A percentile compares a stretch with the other conserved stretches of the same genome.
phyloP scores from a whole-genome alignment of 1,284 basidiomycete genomes.

The Cystobasidiaceae sp. region DNA sequence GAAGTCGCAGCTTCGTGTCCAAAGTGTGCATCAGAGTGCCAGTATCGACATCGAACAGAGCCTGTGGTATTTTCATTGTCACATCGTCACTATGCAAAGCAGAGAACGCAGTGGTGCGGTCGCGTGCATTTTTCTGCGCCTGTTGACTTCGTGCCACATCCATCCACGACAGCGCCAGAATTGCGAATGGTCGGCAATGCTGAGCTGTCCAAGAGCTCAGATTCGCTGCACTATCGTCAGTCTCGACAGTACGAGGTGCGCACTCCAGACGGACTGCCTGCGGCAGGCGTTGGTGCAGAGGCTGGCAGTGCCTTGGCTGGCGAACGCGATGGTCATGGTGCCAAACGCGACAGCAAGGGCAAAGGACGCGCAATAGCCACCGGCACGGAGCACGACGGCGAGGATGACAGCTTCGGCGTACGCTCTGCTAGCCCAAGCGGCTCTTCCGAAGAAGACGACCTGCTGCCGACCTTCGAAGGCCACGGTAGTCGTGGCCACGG shows the following conservation, averaged over 20 bases:
- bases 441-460: constrained; percentile 14
- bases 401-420: neutral
- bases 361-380: neutral
- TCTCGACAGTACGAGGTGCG: constrained; percentile 2
- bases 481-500: neutral
- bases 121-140: too few relatives aligned
- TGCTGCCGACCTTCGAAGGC: constrained; percentile 7
- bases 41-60: too few relatives aligned
- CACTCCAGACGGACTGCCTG: neutral
- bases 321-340: neutral
- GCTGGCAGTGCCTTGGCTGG: neutral
- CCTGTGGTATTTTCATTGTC: too few relatives aligned
- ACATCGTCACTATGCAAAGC: too few relatives aligned
- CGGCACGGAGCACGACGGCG: neutral
- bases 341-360: neutral
- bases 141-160: too few relatives aligned
- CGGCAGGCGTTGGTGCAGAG: neutral
- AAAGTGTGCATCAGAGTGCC: neutral
- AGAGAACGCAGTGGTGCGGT: too few relatives aligned
- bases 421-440: neutral
- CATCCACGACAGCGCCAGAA: too few relatives aligned
- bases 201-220: neutral
- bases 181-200: neutral
- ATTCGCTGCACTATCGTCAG: neutral
- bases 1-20: too few relatives aligned